Evolutionary conservation across 2,329 filamentous ascomycete species (phyloP).

Genomic region (Verticillium isaacii): DNA sequence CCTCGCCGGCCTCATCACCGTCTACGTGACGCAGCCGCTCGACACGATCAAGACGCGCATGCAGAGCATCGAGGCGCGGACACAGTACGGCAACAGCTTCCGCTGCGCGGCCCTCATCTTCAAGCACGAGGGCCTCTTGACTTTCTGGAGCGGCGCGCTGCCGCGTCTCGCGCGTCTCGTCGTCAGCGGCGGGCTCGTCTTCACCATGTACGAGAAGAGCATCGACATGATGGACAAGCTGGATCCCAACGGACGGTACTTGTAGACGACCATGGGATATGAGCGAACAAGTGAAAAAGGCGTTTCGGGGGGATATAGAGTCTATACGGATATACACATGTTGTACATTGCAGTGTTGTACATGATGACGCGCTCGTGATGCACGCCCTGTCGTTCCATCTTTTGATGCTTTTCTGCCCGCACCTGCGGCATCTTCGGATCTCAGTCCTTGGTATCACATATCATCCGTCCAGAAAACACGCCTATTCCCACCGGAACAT

Average conservation of each 20-base stretch:
- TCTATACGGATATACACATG: slow-evolving; percentile 10
- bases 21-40: slow-evolving; percentile 69
- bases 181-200: slow-evolving; percentile 92
- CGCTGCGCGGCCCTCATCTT: slow-evolving; percentile 79
- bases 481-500: slow-evolving; percentile 41
- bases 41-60: slow-evolving; percentile 97
- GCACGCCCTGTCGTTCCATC: too few relatives aligned
- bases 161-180: slow-evolving; percentile 81
- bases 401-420: not conserved
- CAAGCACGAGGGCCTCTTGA: slow-evolving; percentile 81
- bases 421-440: not conserved
- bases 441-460: not conserved
- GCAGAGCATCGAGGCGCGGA: slow-evolving; percentile 87
- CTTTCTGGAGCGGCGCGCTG: slow-evolving; percentile 90
- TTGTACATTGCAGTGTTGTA: slow-evolving; percentile 12
- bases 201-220: slow-evolving; percentile 97
- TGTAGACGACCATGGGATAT: slow-evolving; percentile 42
- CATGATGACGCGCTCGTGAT: not conserved
- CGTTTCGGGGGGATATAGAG: slow-evolving; percentile 10
- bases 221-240: slow-evolving; percentile 79
- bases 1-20: slow-evolving; percentile 84
- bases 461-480: not conserved
- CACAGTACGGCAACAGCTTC: slow-evolving; percentile 81
- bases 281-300: slow-evolving; percentile 3
- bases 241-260: slow-evolving; percentile 80